Evolutionary conservation across 139 green algal species (phyloP).

Genomic region (Chlamydomonas sphaeroides): DNA sequence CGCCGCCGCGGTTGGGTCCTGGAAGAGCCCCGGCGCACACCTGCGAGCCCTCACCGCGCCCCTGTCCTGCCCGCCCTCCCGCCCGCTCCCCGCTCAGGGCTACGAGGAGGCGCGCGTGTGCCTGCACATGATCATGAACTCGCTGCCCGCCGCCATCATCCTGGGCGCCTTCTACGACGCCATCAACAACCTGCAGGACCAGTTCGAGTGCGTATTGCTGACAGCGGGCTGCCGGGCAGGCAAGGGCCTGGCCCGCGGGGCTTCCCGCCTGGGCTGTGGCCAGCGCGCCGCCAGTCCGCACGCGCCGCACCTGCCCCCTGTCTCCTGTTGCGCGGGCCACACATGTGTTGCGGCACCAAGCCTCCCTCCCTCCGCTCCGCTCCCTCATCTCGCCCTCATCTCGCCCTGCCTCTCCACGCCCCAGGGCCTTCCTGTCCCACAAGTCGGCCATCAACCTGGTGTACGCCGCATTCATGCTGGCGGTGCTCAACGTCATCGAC

Average conservation of each 20-base stretch:
- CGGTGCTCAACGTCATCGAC: constrained; percentile 36
- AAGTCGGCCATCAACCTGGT: constrained; percentile 12
- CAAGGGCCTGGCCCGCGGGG: too few relatives aligned
- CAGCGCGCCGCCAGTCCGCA: too few relatives aligned
- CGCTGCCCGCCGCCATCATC: constrained; percentile 50
- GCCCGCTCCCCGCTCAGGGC: constrained; percentile 39
- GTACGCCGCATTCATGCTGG: constrained; percentile 43
- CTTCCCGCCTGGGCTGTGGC: too few relatives aligned
- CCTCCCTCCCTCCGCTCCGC: background rate
- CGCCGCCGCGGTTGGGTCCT: too few relatives aligned
- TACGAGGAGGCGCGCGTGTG: constrained; percentile 60
- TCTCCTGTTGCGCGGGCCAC: too few relatives aligned
- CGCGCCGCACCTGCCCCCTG: too few relatives aligned
- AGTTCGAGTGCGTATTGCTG: constrained; percentile 21
- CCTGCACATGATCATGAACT: constrained; percentile 53
- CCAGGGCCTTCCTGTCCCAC: constrained; percentile 13
- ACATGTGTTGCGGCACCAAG: too few relatives aligned
- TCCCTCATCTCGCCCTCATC: too few relatives aligned
- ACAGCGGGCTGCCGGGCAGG: background rate
- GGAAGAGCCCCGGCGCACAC: too few relatives aligned
- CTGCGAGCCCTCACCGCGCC: too few relatives aligned
- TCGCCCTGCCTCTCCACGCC: too few relatives aligned
- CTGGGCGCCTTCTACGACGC: constrained; percentile 52
- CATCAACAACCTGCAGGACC: constrained; percentile 30
- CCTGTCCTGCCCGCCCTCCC: too few relatives aligned